Conservation (phyloP, 2,329 filamentous ascomycete genomes). For the Aspergillus sp. region DNA sequence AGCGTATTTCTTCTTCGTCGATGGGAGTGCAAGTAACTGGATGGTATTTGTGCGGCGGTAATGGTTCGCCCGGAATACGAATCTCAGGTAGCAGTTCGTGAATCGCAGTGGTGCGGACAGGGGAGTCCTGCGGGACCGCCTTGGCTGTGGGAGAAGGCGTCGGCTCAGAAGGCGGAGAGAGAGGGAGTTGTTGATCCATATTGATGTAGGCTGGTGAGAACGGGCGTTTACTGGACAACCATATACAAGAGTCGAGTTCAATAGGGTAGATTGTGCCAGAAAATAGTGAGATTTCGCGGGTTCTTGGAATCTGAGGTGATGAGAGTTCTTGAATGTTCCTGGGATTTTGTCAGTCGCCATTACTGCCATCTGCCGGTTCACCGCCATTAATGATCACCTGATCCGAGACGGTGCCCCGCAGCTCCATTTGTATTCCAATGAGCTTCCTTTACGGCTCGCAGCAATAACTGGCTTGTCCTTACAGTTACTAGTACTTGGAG, state of each 20-base stretch:
- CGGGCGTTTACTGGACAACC: not conserved
- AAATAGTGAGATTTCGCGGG: not conserved
- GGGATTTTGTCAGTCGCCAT: slow-evolving; percentile 2
- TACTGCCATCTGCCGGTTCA: slow-evolving; percentile 1
- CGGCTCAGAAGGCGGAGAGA: slow-evolving; percentile 40
- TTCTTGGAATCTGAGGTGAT: not conserved
- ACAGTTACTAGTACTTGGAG: not conserved
- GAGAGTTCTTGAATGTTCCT: not conserved
- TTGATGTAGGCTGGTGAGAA: not conserved
- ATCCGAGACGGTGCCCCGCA: not conserved
- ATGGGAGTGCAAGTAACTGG: slow-evolving; percentile 43
- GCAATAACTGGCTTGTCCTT: not conserved
- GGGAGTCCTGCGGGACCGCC: slow-evolving; percentile 37
- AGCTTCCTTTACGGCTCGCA: no score
- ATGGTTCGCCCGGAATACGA: slow-evolving; percentile 39
- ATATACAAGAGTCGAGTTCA: not conserved
- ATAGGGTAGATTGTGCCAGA: not conserved
- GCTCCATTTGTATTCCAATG: not conserved
- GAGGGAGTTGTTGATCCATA: slow-evolving; percentile 26
- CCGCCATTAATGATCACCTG: not conserved
- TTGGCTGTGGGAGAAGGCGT: slow-evolving; percentile 19
- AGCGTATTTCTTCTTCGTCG: slow-evolving; percentile 30
- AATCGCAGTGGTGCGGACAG: slow-evolving; percentile 42
- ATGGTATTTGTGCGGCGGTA: slow-evolving; percentile 39
- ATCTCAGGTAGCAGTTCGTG: slow-evolving; percentile 43